Conservation (phyloP, 2,329 filamentous ascomycete genomes). For the Fusarium siculi region DNA sequence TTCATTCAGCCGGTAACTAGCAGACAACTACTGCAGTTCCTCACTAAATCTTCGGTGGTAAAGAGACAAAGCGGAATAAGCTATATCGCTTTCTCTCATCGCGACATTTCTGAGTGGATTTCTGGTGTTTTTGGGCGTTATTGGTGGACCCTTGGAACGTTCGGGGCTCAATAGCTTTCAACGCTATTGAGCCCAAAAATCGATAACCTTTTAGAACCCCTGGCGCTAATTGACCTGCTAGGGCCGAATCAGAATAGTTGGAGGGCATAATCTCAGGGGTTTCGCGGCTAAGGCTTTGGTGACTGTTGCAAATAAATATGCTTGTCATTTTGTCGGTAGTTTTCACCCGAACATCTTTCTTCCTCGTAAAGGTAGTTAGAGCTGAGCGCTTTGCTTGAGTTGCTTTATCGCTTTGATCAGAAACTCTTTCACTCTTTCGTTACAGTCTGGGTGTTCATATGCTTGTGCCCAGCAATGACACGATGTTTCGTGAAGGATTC, state of each 20-base stretch:
- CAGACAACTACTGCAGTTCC: accelerated
- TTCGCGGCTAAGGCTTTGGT: background rate
- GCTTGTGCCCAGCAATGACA: background rate
- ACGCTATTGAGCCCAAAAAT: background rate
- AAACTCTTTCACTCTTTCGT: accelerated
- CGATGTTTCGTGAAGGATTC: background rate
- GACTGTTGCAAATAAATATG: background rate
- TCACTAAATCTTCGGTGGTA: accelerated
- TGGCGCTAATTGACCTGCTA: background rate
- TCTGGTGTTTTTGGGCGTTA: background rate
- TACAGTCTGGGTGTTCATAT: background rate
- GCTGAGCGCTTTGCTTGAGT: accelerated
- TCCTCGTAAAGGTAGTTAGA: background rate
- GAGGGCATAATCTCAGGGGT: background rate
- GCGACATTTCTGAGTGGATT: background rate
- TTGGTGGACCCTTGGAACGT: background rate
- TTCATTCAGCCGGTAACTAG: background rate
- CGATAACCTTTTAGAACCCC: background rate
- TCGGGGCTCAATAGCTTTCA: background rate
- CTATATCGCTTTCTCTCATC: background rate
- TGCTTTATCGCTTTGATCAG: accelerated
- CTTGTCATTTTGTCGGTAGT: background rate
- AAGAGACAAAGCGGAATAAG: background rate
- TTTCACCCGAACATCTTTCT: too few species aligned
- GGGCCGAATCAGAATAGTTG: background rate